phyloP scores from a whole-genome alignment of 1,284 basidiomycete genomes.

The Stereum hirsutum region DNA sequence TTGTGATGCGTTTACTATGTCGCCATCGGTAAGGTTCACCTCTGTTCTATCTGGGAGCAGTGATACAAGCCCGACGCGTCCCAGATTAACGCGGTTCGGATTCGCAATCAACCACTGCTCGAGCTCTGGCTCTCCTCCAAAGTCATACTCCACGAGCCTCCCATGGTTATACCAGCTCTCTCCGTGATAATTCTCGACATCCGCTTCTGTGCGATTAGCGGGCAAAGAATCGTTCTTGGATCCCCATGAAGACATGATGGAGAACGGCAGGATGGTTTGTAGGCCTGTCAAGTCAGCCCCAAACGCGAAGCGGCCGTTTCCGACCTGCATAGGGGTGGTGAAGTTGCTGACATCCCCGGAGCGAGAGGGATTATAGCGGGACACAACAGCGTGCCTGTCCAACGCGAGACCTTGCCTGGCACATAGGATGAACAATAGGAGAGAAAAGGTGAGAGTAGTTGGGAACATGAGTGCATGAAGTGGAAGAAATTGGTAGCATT shows the following conservation, averaged over 20 bases:
- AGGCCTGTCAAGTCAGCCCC: constrained; percentile 49
- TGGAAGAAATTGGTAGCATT: too few relatives aligned
- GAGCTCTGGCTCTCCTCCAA: constrained; percentile 35
- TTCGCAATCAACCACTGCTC: constrained; percentile 51
- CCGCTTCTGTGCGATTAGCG: constrained; percentile 27
- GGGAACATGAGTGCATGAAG: too few relatives aligned
- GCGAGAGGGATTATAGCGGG: constrained; percentile 42
- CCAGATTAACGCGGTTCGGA: constrained; percentile 49
- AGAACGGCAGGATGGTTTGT: constrained; percentile 47
- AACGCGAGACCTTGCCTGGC: too few relatives aligned
- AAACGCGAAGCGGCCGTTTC: constrained; percentile 56
- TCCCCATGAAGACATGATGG: constrained; percentile 49
- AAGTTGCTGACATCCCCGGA: constrained; percentile 21
- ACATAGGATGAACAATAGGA: too few relatives aligned
- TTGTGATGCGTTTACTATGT: constrained; percentile 29
- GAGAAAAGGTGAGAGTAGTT: too few relatives aligned
- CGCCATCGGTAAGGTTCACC: constrained; percentile 28
- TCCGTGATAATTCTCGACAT: constrained; percentile 40
- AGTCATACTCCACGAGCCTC: constrained; percentile 40
- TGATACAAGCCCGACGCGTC: constrained; percentile 39
- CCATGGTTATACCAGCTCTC: constrained; percentile 42
- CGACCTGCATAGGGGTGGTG: constrained; percentile 48
- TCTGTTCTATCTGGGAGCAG: constrained; percentile 19
- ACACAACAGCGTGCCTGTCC: constrained; percentile 34
- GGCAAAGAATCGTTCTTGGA: constrained; percentile 56